These are phyloP conservation scores for Antitrichia curtipendula DNA, from an alignment of 225 moss, liverwort and hornwort species.

Conservation along the genomic window DNA sequence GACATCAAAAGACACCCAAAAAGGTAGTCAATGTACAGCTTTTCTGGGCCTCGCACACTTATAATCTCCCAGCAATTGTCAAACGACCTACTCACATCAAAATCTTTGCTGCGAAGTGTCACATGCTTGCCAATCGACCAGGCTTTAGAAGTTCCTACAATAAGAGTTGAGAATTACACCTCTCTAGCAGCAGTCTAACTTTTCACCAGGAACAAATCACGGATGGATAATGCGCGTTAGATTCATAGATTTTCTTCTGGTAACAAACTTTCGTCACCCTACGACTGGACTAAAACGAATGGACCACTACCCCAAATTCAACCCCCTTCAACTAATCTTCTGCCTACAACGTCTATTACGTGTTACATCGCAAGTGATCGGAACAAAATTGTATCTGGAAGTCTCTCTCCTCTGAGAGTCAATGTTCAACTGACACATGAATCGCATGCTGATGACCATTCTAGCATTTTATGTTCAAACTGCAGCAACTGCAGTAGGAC, in stretches of 20 bases:
- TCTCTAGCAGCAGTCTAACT: background rate
- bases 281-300: background rate
- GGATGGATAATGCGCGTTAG: background rate
- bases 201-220: background rate
- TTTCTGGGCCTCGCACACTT: background rate
- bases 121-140: constrained; percentile 2
- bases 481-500: background rate
- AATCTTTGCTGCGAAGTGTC: constrained; percentile 6
- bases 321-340: constrained; percentile 3
- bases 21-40: constrained; percentile 7
- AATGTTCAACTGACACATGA: constrained; percentile 2
- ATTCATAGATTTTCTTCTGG: constrained; percentile 6
- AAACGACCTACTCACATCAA: constrained; percentile 11
- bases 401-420: constrained; percentile 1
- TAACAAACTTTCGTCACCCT: constrained; percentile 5
- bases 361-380: constrained; percentile 10
- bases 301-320: constrained; percentile 3
- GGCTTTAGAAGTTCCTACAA: constrained; percentile 1
- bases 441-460: background rate
- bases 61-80: constrained; percentile 4
- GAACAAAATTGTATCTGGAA: constrained; percentile 24
- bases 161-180: constrained; percentile 1
- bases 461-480: background rate
- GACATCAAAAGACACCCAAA: background rate
- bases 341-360: constrained; percentile 3